phyloP scores from a whole-genome alignment of 768 basidiomycete genomes.

The Gymnopilus junonius region DNA sequence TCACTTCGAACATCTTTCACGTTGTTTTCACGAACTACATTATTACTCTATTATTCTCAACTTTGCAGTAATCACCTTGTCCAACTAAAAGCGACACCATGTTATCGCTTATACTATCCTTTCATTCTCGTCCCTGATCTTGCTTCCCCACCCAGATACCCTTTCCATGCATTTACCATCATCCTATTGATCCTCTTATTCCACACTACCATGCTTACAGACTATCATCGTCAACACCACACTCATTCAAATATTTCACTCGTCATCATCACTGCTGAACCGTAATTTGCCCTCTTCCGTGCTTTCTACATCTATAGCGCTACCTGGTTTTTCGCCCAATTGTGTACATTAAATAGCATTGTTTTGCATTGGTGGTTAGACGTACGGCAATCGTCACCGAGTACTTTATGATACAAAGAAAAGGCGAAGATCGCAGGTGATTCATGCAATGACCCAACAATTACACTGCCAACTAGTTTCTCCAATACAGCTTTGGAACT shows the following conservation, averaged over 20 bases:
- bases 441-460: too few relatives aligned
- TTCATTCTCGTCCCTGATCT: background rate
- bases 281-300: background rate
- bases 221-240: background rate
- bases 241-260: constrained; percentile 1
- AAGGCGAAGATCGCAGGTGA: too few relatives aligned
- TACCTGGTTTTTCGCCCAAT: background rate
- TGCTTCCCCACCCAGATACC: background rate
- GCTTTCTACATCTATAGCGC: constrained; percentile 1
- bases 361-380: background rate
- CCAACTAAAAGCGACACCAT: constrained; percentile 9
- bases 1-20: constrained; percentile 1
- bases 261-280: background rate
- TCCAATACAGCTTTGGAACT: too few relatives aligned
- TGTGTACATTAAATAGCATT: background rate
- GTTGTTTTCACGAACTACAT: constrained; percentile 8
- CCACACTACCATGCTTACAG: background rate
- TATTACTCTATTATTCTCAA: constrained; percentile 1
- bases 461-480: too few relatives aligned
- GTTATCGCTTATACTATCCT: constrained; percentile 3
- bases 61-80: background rate
- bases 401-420: too few relatives aligned
- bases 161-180: background rate
- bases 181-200: background rate
- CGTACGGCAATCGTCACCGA: background rate